A percentile compares a stretch with the other conserved stretches of the same genome.
These are phyloP conservation scores for Microdochium nivale DNA, from an alignment of 2,329 filamentous ascomycete genomes.

Conservation along the genomic window DNA sequence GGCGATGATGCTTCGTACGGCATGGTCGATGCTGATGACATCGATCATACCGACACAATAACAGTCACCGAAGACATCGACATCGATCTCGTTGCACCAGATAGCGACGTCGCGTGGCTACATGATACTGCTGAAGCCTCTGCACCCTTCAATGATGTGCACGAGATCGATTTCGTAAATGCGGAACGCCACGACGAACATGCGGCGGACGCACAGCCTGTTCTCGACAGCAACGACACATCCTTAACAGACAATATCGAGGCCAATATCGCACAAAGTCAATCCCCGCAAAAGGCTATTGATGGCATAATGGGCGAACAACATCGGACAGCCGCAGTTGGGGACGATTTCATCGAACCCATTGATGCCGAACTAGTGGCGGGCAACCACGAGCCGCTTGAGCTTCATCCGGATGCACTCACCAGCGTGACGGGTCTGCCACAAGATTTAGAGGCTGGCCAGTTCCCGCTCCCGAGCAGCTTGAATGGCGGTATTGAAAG, in stretches of 20 bases:
- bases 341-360: no score
- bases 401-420: no score
- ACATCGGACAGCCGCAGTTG: no score
- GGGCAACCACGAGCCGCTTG: no score
- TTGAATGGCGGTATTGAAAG: no score
- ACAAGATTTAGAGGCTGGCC: no score
- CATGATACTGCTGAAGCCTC: constrained; percentile 8
- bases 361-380: no score
- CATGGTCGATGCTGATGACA: constrained; percentile 22
- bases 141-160: constrained; percentile 7
- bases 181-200: background rate
- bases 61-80: constrained; percentile 18
- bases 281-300: no score
- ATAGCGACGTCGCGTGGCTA: constrained; percentile 16
- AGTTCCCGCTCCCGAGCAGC: no score
- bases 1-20: constrained; percentile 21
- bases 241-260: background rate
- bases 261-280: background rate
- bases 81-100: constrained; percentile 18
- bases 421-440: no score
- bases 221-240: background rate
- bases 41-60: constrained; percentile 13
- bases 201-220: background rate
- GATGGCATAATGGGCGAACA: no score
- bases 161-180: constrained; percentile 6